Percentiles rank a stretch among this genome's conserved stretches.
These are phyloP conservation scores for Artemisia princeps DNA, from an alignment of 140 eudicot genomes.

Conservation along the genomic window DNA sequence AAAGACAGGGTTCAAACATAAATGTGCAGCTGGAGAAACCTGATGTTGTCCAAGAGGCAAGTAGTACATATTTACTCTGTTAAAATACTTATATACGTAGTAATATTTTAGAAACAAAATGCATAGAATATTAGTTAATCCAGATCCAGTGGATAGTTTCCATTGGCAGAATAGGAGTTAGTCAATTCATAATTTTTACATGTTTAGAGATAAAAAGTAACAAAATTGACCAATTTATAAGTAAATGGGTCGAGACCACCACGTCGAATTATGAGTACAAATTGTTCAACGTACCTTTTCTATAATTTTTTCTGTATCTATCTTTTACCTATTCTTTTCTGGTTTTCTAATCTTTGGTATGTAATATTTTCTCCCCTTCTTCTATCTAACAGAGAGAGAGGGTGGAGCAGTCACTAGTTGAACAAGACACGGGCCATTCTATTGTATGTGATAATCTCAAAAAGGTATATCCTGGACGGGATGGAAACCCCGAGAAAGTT, in stretches of 20 bases:
- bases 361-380: neutral
- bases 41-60: constrained; percentile 87
- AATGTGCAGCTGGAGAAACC: constrained; percentile 50
- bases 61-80: neutral
- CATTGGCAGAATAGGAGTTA: too few species aligned
- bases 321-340: neutral
- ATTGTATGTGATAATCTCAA: constrained; percentile 65
- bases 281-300: too few species aligned
- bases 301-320: too few species aligned
- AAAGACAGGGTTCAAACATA: constrained; percentile 65
- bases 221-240: too few species aligned
- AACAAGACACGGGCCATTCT: constrained; percentile 46
- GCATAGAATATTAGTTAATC: constrained; percentile 10
- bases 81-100: neutral
- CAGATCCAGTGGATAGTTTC: neutral
- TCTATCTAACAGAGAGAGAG: constrained; percentile 47
- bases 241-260: too few species aligned
- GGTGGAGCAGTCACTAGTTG: constrained; percentile 57
- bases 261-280: too few species aligned
- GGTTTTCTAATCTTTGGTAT: neutral
- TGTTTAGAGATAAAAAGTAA: too few species aligned
- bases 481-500: constrained; percentile 80
- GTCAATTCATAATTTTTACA: too few species aligned
- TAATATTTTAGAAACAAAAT: constrained; percentile 9
- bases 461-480: constrained; percentile 76